Conservation (phyloP, 176 grass and related monocot genomes). For the Musa schizocarpa region DNA sequence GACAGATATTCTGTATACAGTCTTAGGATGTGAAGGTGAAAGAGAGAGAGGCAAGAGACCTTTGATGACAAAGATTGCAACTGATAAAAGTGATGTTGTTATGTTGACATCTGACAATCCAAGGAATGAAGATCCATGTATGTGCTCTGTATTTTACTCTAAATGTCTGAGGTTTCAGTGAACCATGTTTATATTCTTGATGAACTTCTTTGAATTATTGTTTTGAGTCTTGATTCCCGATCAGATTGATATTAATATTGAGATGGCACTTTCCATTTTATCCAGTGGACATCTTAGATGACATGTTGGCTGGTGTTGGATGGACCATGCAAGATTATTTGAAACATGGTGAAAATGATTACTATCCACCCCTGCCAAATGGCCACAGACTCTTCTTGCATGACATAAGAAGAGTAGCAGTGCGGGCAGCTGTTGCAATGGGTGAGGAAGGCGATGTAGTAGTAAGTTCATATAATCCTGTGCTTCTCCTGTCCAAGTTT, state of each 20-base stretch:
- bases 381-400: conserved; percentile 88
- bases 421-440: conserved; percentile 89
- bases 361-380: conserved; percentile 92
- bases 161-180: background rate
- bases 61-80: conserved; percentile 76
- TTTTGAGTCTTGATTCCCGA: background rate
- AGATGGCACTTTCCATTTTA: conserved; percentile 12
- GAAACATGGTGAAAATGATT: conserved; percentile 82
- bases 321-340: conserved; percentile 99
- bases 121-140: conserved; percentile 89
- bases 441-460: conserved; percentile 93
- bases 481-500: too few species aligned
- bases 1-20: conserved; percentile 37
- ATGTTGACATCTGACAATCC: conserved; percentile 98
- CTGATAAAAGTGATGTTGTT: conserved; percentile 97
- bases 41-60: conserved; percentile 90
- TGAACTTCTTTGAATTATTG: background rate
- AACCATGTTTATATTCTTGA: background rate
- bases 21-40: conserved; percentile 89
- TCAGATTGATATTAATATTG: background rate
- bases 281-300: conserved; percentile 94
- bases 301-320: conserved; percentile 86
- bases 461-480: conserved; percentile 37
- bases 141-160: conserved; percentile 1
- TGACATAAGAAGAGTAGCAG: conserved; percentile 83